A percentile compares a stretch with the other conserved stretches of the same genome.
These are phyloP conservation scores for Mucor indicus DNA, from an alignment of 371 early-diverging fungal species.

Conservation along the genomic window DNA sequence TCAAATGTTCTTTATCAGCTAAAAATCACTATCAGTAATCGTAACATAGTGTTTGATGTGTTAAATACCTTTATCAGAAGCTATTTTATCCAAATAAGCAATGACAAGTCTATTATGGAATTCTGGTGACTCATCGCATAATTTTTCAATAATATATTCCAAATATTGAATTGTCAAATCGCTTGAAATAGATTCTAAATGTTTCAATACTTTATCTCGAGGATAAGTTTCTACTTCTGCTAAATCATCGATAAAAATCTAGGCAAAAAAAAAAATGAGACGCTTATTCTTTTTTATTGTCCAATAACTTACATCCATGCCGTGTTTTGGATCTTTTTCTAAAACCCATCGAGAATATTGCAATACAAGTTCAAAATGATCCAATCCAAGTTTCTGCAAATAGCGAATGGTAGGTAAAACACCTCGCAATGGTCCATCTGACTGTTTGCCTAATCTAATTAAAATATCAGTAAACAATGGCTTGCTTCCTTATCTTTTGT, in stretches of 20 bases:
- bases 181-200: slow-evolving; percentile 60
- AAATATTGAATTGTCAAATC: slow-evolving; percentile 72
- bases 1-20: slow-evolving; percentile 14
- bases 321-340: slow-evolving; percentile 60
- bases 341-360: slow-evolving; percentile 81
- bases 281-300: not conserved
- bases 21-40: not conserved
- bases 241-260: slow-evolving; percentile 79
- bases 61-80: slow-evolving; percentile 9
- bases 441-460: slow-evolving; percentile 34
- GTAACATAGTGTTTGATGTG: too few species aligned
- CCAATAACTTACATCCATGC: slow-evolving; percentile 71
- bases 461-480: not conserved
- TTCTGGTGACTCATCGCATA: slow-evolving; percentile 65
- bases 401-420: slow-evolving; percentile 70
- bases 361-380: slow-evolving; percentile 77
- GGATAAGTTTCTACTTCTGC: slow-evolving; percentile 58
- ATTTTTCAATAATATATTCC: slow-evolving; percentile 72
- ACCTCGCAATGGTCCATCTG: slow-evolving; percentile 59
- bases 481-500: not conserved
- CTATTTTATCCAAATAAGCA: slow-evolving; percentile 62
- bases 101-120: slow-evolving; percentile 80
- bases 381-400: slow-evolving; percentile 69
- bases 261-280: not conserved
- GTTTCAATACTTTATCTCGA: slow-evolving; percentile 48